phyloP scores from a whole-genome alignment of 179 eudicot genomes.

The Pouteria campechiana region DNA sequence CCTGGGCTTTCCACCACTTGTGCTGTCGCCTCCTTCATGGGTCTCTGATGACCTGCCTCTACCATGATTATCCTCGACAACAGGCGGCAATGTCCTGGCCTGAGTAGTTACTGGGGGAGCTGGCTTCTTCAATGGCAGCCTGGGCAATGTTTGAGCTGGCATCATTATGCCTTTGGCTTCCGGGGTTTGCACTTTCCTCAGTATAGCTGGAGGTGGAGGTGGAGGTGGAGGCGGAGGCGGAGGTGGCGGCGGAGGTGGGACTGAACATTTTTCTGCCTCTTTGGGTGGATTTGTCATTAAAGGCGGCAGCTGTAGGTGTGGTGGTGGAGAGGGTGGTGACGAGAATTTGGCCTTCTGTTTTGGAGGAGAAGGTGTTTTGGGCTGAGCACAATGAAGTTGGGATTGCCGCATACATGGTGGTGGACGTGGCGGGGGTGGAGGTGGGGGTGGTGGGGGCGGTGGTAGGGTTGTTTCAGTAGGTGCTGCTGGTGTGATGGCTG shows the following conservation, averaged over 20 bases:
- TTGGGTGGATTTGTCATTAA: slow-evolving; percentile 12
- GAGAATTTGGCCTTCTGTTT: slow-evolving; percentile 47
- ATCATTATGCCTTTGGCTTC: slow-evolving; percentile 11
- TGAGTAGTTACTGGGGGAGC: slow-evolving; percentile 12
- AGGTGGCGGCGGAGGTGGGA: slow-evolving; percentile 38
- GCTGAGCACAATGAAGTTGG: slow-evolving; percentile 8
- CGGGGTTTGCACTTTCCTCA: slow-evolving; percentile 8
- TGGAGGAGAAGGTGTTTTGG: slow-evolving; percentile 29
- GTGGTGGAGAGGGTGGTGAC: slow-evolving; percentile 41
- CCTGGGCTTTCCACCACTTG: slow-evolving; percentile 55
- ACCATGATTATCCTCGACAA: slow-evolving; percentile 23
- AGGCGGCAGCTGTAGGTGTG: slow-evolving; percentile 21
- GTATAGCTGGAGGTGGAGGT: slow-evolving; percentile 22
- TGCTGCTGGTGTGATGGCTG: slow-evolving; percentile 42
- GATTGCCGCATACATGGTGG: slow-evolving; percentile 9
- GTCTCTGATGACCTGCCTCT: slow-evolving; percentile 29
- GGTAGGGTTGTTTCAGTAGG: slow-evolving; percentile 29
- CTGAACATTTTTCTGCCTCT: slow-evolving; percentile 23
- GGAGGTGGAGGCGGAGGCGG: slow-evolving; percentile 37
- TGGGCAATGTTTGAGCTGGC: slow-evolving; percentile 8
- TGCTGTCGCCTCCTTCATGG: slow-evolving; percentile 52
- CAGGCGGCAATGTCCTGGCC: slow-evolving; percentile 13
- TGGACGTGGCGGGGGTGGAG: slow-evolving; percentile 21
- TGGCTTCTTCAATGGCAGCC: slow-evolving; percentile 14
- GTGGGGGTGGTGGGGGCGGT: slow-evolving; percentile 28